A percentile compares a stretch with the other conserved stretches of the same genome.
Evolutionary conservation across 2,329 filamentous ascomycete species (phyloP).

Genomic region (Bipolaris zeicola): DNA sequence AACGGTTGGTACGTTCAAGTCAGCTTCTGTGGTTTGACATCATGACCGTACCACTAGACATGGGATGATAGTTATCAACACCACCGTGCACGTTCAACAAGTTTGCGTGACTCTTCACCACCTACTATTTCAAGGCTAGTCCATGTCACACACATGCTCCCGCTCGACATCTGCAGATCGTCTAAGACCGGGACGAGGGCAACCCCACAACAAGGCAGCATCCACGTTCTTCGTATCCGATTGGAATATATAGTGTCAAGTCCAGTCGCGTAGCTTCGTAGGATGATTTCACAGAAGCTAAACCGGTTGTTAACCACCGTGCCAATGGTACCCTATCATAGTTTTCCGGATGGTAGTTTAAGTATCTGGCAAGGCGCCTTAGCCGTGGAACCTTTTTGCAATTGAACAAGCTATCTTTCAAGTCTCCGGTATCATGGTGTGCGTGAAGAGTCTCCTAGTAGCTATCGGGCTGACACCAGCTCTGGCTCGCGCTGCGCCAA

Average conservation of each 20-base stretch:
- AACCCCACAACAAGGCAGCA: neutral
- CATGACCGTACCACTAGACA: neutral
- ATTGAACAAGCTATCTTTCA: neutral
- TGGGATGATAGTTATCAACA: neutral
- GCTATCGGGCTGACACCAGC: conserved; percentile 9
- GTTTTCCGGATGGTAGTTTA: neutral
- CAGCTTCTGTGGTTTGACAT: neutral
- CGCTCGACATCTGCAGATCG: neutral
- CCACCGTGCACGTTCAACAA: neutral
- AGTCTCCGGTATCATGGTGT: conserved; percentile 4
- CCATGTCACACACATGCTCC: neutral
- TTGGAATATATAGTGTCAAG: neutral
- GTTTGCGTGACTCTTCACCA: conserved; percentile 6
- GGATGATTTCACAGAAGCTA: neutral
- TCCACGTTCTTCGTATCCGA: neutral
- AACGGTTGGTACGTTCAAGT: neutral
- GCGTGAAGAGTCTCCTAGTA: conserved; percentile 8
- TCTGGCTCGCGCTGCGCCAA: conserved; percentile 23
- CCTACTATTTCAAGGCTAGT: neutral
- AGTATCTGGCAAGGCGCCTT: conserved; percentile 1
- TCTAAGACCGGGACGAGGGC: neutral
- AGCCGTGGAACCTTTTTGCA: neutral
- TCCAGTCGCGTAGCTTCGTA: conserved; percentile 4
- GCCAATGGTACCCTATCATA: neutral
- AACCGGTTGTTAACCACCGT: neutral